Evolutionary conservation across 2,329 filamentous ascomycete genomes (phyloP), one percentile per base, ranked within the genome.

Genomic region (Fusarium solani-melongenae): DNA sequence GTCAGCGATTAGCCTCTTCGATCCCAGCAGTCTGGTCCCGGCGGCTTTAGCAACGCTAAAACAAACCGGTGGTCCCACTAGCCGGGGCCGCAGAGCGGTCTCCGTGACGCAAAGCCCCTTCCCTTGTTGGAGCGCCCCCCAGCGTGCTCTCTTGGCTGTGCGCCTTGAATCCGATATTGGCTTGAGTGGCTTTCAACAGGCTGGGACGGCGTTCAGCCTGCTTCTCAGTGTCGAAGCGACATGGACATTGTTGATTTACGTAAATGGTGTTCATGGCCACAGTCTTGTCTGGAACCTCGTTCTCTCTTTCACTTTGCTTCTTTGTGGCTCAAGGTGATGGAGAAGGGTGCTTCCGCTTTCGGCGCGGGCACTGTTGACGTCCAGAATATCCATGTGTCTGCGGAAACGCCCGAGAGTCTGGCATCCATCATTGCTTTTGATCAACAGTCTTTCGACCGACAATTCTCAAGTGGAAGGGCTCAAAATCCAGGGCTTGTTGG

Each of bases 11-110:
- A 63, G 64, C 61, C 38, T 70, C 33, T 55, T 44, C 64, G 66
- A 71, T 71, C 74, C 79, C 79, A 76, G 77, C 76, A 79, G 80
- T 81, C 74, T 82, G 79, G 80, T 80, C 79, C 75, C 74, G 79
- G 80, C 79, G 79, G 77, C 74, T 78, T 76, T 76, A 62, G 64
- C 51, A 56, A 79, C 70, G 72, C 77, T 79, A 78, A 78, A 80
- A 75, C 71, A 62, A 71, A 74, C 64, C 67, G 71, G 69, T 72
- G 66, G 74, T 69, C 65, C 78, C 78, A 78, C 78, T 67, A 71
- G 59, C 62, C 64, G 64, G 58, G 67, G 58, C 70, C 69, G 69
- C 69, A 76, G 67, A 44, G 65, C 51, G 68, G 56, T 49, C 60
- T 72, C 70, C 34, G 58, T 69, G 51, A 67, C 38, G 66, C 62